Base-by-base conservation (phyloP, 2,329 filamentous ascomycete species). In the Diaporthe eres region DNA sequence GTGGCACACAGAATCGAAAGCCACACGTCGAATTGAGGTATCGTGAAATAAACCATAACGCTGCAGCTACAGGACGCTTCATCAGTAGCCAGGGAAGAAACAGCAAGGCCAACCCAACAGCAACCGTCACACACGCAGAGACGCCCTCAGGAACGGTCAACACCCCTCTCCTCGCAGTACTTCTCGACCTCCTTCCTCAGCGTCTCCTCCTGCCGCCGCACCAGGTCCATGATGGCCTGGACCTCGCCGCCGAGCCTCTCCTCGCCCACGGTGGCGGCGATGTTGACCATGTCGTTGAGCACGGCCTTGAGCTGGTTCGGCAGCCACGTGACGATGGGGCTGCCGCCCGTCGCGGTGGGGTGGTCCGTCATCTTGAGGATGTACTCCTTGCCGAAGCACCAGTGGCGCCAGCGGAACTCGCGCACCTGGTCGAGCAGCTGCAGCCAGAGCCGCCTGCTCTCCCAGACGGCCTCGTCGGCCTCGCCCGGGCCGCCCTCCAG, bases 361-460 rank as follows among this genome's bases (percentile, higher is more conserved):
- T 96, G 94, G 25, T 86, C 87, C 0, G 93, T 95, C 81, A 91
- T 90, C 87, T 95, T 95, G 77, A 96, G 88, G 80, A 96, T 96
- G 82, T 96, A 96, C 87, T 96, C 94, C 76, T 94, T 89, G 2
- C 94, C 94, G 82, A 96, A 96, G 83, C 93, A 94, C 94, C 94
- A 96, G 84, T 96, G 94, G 9, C 94, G 88, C 93, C 94, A 96
- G 76, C 94, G 87, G 86, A 96, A 96, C 82, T 95, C 93, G 74
- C 94, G 90, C 12, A 96, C 93, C 83, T 95, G 92, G 82, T 96
- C 89, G 65, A 96, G 87, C 37, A 92, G 87, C 77, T 90, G 86
- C 5, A 94, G 86, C 86, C 93, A 94, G 5, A 93, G 85, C 70
- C 89, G 84, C 22, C 90, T 86, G 73, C 90, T 90, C 80, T 90